These are phyloP conservation scores for Teratosphaeria nubilosa DNA, from an alignment of 2,329 filamentous ascomycete genomes.

Conservation along the genomic window DNA sequence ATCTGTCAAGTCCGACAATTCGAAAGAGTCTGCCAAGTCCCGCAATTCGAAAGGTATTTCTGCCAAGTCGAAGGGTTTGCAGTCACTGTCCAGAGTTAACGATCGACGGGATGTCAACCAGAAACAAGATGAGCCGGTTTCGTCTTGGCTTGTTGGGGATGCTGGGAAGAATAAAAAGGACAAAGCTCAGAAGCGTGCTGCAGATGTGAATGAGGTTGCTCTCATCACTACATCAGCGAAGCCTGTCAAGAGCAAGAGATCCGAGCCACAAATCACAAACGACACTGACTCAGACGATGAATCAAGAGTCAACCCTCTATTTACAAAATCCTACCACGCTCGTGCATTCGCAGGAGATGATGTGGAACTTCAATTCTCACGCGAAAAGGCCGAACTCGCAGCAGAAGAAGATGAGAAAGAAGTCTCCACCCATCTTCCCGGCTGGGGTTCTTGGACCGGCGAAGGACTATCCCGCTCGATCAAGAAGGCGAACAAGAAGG, in stretches of 20 bases:
- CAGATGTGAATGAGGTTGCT: slow-evolving; percentile 5
- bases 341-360: slow-evolving; percentile 77
- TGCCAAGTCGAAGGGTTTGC: slow-evolving; percentile 11
- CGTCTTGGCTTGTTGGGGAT: slow-evolving; percentile 5
- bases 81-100: slow-evolving; percentile 16
- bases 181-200: not conserved
- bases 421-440: slow-evolving; percentile 74
- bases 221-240: slow-evolving; percentile 7
- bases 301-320: not conserved
- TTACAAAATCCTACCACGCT: slow-evolving; percentile 1
- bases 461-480: slow-evolving; percentile 66
- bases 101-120: slow-evolving; percentile 4
- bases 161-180: slow-evolving; percentile 9
- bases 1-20: no score
- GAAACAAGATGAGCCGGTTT: slow-evolving; percentile 1
- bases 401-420: slow-evolving; percentile 75
- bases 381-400: slow-evolving; percentile 63
- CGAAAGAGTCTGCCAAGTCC: no score
- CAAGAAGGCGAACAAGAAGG: slow-evolving; percentile 48
- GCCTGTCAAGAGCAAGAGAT: slow-evolving; percentile 1
- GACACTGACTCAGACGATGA: slow-evolving; percentile 1
- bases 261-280: slow-evolving; percentile 14
- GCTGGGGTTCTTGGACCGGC: slow-evolving; percentile 90
- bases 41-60: no score
- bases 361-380: slow-evolving; percentile 67